Base-by-base conservation (phyloP, 345 rosid genomes). In the Geranium brycei region DNA sequence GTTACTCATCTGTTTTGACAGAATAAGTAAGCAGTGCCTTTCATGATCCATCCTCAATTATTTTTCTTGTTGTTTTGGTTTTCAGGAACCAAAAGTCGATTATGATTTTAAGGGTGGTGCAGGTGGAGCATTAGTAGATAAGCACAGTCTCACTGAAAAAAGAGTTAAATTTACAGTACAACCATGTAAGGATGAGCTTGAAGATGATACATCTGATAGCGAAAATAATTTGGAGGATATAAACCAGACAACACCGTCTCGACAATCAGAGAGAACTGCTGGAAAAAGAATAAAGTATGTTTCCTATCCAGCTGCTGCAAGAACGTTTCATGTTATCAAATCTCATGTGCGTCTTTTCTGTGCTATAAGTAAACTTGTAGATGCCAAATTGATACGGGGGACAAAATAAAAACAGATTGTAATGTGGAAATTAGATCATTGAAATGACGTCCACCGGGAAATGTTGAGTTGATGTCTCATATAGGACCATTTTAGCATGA, bases 51-150 rank as follows among this genome's bases (percentile, higher is more conserved):
- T 64, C 11, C 68, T 51, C 19, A 67, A 23, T 51, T 31, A 17
- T 1, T 18, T 53, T 51, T 31, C 41, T 18, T 40, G 64, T 7
- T 31, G 17, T 67, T 62, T 65, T 67, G 62, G 63, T 65, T 73
- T 79, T 74, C 78, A 89, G 91, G 90, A 69, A 38, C 81, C 74
- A 68, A 40, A 72, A 11, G 68, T 64, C 28, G 88, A 86, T 16
- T 75, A 62, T 76, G 86, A 89, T 70, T 92, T 87, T 66, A 80
- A 72, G 71, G 96, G 90, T 15, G 96, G 98, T 68, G 96, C 87
- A 0, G 95, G 82, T 59, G 82, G 68, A 63, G 66, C 71, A 64
- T 60, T 81, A 7, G 70, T 59, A 47, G 77, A 78, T 72, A 77
- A 68, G 51, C 63, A 59, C 63, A 65, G 41, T 0, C 59, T 69